Base-by-base conservation (phyloP, 2,329 filamentous ascomycete species). In the Penicillium sumatraense region DNA sequence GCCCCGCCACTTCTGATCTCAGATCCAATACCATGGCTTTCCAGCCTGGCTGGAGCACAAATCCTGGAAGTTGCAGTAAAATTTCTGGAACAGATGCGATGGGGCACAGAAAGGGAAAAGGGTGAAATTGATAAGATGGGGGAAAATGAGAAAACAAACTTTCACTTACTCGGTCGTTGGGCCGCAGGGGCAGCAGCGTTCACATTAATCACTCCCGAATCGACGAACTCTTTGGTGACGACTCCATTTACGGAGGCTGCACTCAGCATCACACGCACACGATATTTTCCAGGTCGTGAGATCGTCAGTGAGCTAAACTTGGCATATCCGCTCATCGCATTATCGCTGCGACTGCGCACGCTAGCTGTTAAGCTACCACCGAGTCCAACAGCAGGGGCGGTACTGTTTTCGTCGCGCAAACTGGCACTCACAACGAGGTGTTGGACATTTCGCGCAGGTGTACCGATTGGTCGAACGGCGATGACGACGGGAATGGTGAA, bases 401-500 rank as follows among this genome's bases (percentile, higher is more conserved):
- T 57, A 13, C 68, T 63, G 7, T 63, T 21, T 53, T 72, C 70
- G 18, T 67, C 60, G 24, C 68, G 63, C 8, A 73, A 59, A 7
- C 62, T 68, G 24, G 59, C 65, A 40, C 64, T 62, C 14, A 67
- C 65, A 2, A 69, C 69, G 5, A 73, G 57, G 14, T 70, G 66
- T 47, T 71, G 68, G 2, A 62, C 54, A 8, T 62, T 58, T 21
- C 53, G 54, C 6, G 56, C 59, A 5, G 67, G 60, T 29, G 54
- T 56, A 4, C 68, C 67, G 8, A 72, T 61, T n/a, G 69, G 63
- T 3, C 64, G 60, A 3, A 72, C 68, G 6, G 63, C 64, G 29
- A 72, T 60, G 21, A 72, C 41, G 27, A 73, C 68, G 20, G 70
- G 70, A 4, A 72, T 57, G 5, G 69, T 69, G 48, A 72, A 70